Evolutionary conservation across 2,329 filamentous ascomycete species (phyloP).

Genomic region (Pseudogymnoascus sp.): DNA sequence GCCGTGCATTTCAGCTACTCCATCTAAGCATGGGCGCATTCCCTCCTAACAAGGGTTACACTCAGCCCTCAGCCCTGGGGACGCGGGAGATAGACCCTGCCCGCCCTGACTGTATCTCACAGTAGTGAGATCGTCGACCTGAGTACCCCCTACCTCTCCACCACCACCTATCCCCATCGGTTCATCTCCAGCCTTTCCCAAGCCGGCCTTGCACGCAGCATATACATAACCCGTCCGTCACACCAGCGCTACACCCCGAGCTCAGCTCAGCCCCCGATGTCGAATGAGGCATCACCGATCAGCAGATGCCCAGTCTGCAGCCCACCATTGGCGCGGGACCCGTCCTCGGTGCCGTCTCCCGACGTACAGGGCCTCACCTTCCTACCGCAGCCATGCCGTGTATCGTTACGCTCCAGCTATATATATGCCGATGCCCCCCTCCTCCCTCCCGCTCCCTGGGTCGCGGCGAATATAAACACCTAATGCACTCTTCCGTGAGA

Average conservation of each 20-base stretch:
- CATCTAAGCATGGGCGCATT: not conserved
- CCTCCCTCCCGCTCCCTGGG: not conserved
- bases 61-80: not conserved
- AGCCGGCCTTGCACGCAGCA: not conserved
- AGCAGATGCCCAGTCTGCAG: slow-evolving; percentile 1
- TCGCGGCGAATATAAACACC: not conserved
- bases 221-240: not conserved
- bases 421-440: not conserved
- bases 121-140: not conserved
- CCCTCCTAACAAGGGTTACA: not conserved
- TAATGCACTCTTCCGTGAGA: not conserved
- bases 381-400: not conserved
- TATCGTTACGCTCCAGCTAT: not conserved
- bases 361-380: not conserved
- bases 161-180: not conserved
- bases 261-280: not conserved
- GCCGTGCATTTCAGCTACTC: not conserved
- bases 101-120: not conserved
- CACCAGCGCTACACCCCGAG: not conserved
- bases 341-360: not conserved
- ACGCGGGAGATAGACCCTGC: not conserved
- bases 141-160: not conserved
- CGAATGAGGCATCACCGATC: slow-evolving; percentile 4
- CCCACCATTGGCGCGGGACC: not conserved
- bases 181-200: not conserved